A percentile compares a stretch with the other conserved stretches of the same genome.
phyloP scores from a whole-genome alignment of 352 stramenopile species.

The Salisapilia sapeloensis region DNA sequence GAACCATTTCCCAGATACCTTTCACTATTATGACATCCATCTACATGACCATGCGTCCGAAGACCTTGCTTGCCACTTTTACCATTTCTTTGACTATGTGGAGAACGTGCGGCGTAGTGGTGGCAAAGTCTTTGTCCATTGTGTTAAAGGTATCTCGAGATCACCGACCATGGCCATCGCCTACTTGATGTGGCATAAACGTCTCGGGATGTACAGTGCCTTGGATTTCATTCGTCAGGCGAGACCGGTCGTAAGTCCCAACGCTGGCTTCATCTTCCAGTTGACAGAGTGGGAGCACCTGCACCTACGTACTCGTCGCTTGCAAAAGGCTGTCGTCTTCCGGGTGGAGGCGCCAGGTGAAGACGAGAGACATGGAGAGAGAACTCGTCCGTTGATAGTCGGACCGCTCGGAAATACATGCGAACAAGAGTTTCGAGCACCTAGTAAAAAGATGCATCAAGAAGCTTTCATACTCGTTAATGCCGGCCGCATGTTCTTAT shows the following conservation, averaged over 20 bases:
- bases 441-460: constrained; percentile 27
- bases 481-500: constrained; percentile 66
- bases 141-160: constrained; percentile 76
- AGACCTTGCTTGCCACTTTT: constrained; percentile 74
- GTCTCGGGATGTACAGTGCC: constrained; percentile 62
- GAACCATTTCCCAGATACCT: constrained; percentile 56
- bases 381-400: constrained; percentile 26
- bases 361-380: constrained; percentile 13
- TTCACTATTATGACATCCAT: constrained; percentile 74
- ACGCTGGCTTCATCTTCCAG: constrained; percentile 81
- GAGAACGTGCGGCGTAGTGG: constrained; percentile 43
- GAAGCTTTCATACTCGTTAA: constrained; percentile 55
- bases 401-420: constrained; percentile 27
- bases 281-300: constrained; percentile 77
- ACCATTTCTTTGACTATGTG: constrained; percentile 82
- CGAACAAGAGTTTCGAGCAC: constrained; percentile 34
- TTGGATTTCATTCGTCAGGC: constrained; percentile 63
- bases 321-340: constrained; percentile 43
- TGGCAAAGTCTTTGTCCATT: constrained; percentile 76
- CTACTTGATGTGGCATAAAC: constrained; percentile 82
- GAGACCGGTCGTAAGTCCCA: constrained; percentile 64
- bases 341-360: constrained; percentile 42
- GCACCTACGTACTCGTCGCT: constrained; percentile 20
- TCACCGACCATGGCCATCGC: constrained; percentile 79
- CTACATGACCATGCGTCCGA: constrained; percentile 80